Evolutionary conservation across 768 basidiomycete genomes (phyloP), one percentile per base, ranked within the genome.

Genomic region (Epithele typhae): DNA sequence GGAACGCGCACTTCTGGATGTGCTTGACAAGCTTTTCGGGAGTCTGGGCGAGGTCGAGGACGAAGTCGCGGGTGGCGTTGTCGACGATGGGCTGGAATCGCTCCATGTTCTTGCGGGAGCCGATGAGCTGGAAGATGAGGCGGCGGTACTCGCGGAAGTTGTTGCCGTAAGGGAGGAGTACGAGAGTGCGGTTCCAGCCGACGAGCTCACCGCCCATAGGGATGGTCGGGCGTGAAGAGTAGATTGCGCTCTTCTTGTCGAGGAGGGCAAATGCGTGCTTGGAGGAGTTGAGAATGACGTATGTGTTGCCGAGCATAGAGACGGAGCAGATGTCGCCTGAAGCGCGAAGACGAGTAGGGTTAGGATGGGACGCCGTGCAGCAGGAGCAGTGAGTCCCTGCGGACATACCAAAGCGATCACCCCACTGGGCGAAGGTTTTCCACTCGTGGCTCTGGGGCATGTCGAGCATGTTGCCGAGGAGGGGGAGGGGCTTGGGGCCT

Each of bases 291-390:
- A 67, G 52, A 39, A 65, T 53, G 40, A 66, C 46, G 37, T 60
- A 59, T 15, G 53, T 53, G 37, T 64, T 61, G 2, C 61, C 58
- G 25, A 66, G 50, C 19, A 64, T 41, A n/a, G 50, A 54, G 7
- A 65, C 43, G 25, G 57, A 64, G 3, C 61, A 42, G 18, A 67
- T 58, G 22, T 61, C 59, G 10, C 66, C 64, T 67, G 33, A n/a
- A 36, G 7, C 9, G 30, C 30, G n/a, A n/a, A n/a, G n/a, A n/a
- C n/a, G n/a, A n/a, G n/a, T n/a, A n/a, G n/a, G n/a, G n/a, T n/a
- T n/a, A n/a, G n/a, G n/a, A n/a, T n/a, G n/a, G n/a, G n/a, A n/a
- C n/a, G n/a, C n/a, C n/a, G n/a, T n/a, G n/a, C n/a, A n/a, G n/a
- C n/a, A n/a, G n/a, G n/a, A n/a, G 30, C 30, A 32, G 30, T 32